Evolutionary conservation across 2,329 filamentous ascomycete genomes (phyloP).

Genomic region (Exophiala alcalophila): DNA sequence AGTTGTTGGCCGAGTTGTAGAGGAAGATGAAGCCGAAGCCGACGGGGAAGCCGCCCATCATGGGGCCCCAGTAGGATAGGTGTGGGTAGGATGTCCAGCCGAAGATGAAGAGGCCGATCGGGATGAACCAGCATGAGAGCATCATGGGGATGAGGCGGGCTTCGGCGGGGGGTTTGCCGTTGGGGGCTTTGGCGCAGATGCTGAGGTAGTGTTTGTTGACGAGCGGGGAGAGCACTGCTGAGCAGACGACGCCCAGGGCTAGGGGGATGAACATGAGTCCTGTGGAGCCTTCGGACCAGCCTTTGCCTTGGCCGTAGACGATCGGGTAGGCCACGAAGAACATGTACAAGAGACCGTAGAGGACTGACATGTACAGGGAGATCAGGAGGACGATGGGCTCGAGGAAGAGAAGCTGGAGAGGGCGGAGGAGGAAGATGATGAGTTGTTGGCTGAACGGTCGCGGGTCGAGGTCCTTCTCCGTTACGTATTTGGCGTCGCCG

Average conservation of each 20-base stretch:
- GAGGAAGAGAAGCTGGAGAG: conserved; percentile 78
- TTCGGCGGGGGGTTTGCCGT: conserved; percentile 74
- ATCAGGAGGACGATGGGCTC: conserved; percentile 85
- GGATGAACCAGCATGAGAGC: conserved; percentile 70
- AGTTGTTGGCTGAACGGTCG: conserved; percentile 67
- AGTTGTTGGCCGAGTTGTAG: conserved; percentile 75
- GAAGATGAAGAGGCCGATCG: conserved; percentile 64
- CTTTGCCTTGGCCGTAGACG: conserved; percentile 76
- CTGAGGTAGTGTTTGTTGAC: conserved; percentile 80
- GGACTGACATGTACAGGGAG: conserved; percentile 77
- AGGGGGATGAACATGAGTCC: conserved; percentile 86
- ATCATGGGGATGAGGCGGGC: conserved; percentile 79
- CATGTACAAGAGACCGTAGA: conserved; percentile 60
- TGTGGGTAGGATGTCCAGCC: conserved; percentile 60
- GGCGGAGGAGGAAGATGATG: conserved; percentile 71
- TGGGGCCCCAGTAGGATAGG: conserved; percentile 69
- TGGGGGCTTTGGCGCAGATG: conserved; percentile 56
- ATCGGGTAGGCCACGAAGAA: conserved; percentile 55
- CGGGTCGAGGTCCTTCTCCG: conserved; percentile 75
- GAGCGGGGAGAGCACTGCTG: conserved; percentile 64
- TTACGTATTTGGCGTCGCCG: conserved; percentile 65
- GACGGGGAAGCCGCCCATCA: conserved; percentile 67
- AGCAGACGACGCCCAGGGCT: conserved; percentile 69
- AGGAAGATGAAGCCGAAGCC: conserved; percentile 82
- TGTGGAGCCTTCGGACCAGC: conserved; percentile 68